Evolutionary conservation across 1,139 yeast genomes (phyloP), one percentile per base, ranked within the genome.

Genomic region (Kluyveromyces sp.): DNA sequence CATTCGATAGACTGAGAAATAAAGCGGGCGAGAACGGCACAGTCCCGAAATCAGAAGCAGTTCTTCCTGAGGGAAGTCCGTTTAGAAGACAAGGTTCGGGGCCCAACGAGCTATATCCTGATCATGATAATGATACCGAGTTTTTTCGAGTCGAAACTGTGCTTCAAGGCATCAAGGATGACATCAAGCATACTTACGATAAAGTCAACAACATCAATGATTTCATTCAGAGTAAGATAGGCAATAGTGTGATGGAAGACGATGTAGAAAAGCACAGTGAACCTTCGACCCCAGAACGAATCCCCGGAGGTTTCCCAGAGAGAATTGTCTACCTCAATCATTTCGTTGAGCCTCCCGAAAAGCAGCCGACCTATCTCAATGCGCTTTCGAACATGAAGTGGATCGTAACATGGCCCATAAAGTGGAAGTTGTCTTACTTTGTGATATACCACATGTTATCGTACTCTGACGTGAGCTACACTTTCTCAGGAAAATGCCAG

Each of bases 371-470:
- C 4, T 31, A 31, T 13, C 13, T 22, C 19, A 22, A 15, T 8
- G 28, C 41, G 3, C 18, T 38, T n/a, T 11, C 18, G 4, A n/a
- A 31, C 3, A 38, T 38, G 31, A 38, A 38, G 31, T 38, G 41
- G 41, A 19, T 38, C n/a, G 29, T 32, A 6, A 3, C 35, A n/a
- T 31, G 30, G 29, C 41, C 41, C 7, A 19, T 38, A 6, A 38
- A 38, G 20, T 38, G 41, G 40, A 42, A 42, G 35, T 13, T 39
- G 11, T 12, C 19, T 18, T 38, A 33, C 12, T 42, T 39, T 15
- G 17, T 34, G 3, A 19, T 25, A 1, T 33, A 18, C 18, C 45
- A 42, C 25, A 7, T 42, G 20, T 16, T 39, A 18, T 26, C 45
- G 11, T 33, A 38, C 16, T 34, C 45, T 13, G 34, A 35, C n/a